Evolutionary conservation across 164 flowering plant genomes (phyloP).

Genomic region (Saururus chinensis): DNA sequence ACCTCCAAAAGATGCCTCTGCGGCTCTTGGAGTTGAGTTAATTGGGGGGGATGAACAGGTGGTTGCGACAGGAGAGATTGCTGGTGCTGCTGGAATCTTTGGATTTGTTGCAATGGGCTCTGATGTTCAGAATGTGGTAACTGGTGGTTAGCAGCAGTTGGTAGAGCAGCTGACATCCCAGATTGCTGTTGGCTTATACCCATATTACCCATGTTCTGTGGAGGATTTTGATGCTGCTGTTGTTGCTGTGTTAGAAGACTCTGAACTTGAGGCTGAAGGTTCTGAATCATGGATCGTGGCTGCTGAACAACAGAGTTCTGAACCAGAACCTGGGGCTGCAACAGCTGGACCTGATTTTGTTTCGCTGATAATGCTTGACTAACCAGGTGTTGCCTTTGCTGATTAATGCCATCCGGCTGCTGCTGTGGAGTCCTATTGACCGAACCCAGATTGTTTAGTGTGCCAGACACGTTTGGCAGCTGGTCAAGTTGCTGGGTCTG

Average conservation of each 20-base stretch:
- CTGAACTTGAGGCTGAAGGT: constrained; percentile 45
- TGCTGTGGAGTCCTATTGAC: constrained; percentile 49
- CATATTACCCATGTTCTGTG: constrained; percentile 19
- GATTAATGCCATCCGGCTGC: constrained; percentile 38
- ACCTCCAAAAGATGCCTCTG: constrained; percentile 51
- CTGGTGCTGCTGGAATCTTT: constrained; percentile 76
- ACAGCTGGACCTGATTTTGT: constrained; percentile 47
- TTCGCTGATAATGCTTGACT: constrained; percentile 35
- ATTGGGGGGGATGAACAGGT: constrained; percentile 38
- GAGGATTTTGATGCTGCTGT: constrained; percentile 15
- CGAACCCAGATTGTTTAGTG: constrained; percentile 35
- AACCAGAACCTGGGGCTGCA: constrained; percentile 38
- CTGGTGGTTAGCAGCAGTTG: constrained; percentile 47
- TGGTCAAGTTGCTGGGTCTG: constrained; percentile 35
- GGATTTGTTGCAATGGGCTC: constrained; percentile 58
- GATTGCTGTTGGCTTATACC: constrained; percentile 41
- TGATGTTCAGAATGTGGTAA: constrained; percentile 55
- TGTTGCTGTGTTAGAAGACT: constrained; percentile 33
- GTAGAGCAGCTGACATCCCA: constrained; percentile 23
- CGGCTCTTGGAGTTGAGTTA: constrained; percentile 48
- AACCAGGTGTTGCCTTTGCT: constrained; percentile 41
- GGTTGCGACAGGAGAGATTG: constrained; percentile 56
- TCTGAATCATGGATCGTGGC: constrained; percentile 34
- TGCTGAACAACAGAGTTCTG: constrained; percentile 38
- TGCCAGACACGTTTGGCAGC: constrained; percentile 22